A percentile compares a stretch with the other conserved stretches of the same genome.
Conservation (phyloP, 164 flowering plant genomes). For the Buxus sempervirens region DNA sequence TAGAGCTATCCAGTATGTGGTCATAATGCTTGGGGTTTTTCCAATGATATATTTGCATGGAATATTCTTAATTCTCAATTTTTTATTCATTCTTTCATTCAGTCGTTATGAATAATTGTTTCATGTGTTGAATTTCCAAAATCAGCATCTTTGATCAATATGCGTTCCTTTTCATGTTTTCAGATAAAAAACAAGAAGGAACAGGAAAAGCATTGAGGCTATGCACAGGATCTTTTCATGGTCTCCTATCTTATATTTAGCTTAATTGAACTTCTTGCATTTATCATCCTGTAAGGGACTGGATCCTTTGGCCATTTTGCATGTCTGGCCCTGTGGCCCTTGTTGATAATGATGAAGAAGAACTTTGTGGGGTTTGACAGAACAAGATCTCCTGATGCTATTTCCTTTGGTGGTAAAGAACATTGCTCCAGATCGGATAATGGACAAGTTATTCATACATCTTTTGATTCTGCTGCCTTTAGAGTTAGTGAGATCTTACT, state of each 20-base stretch:
- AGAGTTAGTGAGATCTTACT: conserved; percentile 67
- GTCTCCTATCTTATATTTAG: not conserved
- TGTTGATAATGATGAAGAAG: conserved; percentile 38
- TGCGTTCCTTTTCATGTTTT: conserved; percentile 4
- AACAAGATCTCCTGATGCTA: conserved; percentile 54
- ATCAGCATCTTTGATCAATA: not conserved
- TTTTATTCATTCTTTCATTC: not conserved
- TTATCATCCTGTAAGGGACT: conserved; percentile 20
- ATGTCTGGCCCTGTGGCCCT: conserved; percentile 88
- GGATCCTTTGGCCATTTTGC: conserved; percentile 54
- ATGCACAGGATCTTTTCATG: not conserved
- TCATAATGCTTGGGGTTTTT: not conserved
- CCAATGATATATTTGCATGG: too few relatives aligned
- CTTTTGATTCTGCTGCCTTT: conserved; percentile 46
- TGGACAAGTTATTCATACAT: conserved; percentile 43
- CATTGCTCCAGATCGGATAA: conserved; percentile 21
- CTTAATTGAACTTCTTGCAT: conserved; percentile 19
- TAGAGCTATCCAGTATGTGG: not conserved
- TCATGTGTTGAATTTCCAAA: not conserved
- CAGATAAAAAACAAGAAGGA: conserved; percentile 15
- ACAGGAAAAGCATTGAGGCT: conserved; percentile 2
- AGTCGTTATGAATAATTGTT: not conserved
- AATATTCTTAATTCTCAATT: not conserved
- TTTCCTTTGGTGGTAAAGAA: conserved; percentile 30
- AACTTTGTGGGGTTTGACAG: conserved; percentile 44